Evolutionary conservation across 1,284 basidiomycete genomes (phyloP), one percentile per base, ranked within the genome.

Genomic region (Leccinum fuscescens): DNA sequence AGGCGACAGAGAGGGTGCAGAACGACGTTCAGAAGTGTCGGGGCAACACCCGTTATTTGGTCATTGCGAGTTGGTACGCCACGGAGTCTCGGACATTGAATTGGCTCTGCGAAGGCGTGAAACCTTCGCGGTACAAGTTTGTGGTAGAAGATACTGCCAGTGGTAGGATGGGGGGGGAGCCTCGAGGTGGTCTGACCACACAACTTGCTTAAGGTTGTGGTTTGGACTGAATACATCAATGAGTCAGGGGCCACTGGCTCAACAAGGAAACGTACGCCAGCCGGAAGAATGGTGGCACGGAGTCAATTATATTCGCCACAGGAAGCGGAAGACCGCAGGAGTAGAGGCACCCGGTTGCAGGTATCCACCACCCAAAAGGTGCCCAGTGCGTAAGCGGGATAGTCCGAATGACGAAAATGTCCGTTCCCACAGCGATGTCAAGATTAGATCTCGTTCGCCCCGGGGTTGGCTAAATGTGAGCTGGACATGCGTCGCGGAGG

Each of bases 71-170:
- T 8, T 27, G n/a, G 42, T 31, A 35, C 27, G 70, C 58, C 68
- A 73, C 69, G 71, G 69, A 72, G 71, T 65, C 66, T 62, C 71
- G 71, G 71, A 72, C 69, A 69, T 70, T 70, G 71, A 72, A 71
- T 56, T 44, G 46, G 42, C 9, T 50, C 15, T 31, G 48, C 5
- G 46, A 51, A 3, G 12, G 5, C 12, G 57, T 52, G 64, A 62
- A 69, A 72, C 68, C 68, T 72, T 73, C 70, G 69, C 70, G 69
- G 68, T 62, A 57, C 48, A 5, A 50, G 58, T n/a, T 15, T 33
- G n/a, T 33, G 57, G 24, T 52, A 15, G 54, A 58, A 53, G 4
- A 27, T 49, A 56, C 27, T 54, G 15, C 42, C 17, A 44, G 17
- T 22, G 44, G 44, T 46, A 22, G 44, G 20, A 46, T 12, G 39